Evolutionary conservation across 257 asterid species (phyloP).

Genomic region (Anisodus tanguticus): DNA sequence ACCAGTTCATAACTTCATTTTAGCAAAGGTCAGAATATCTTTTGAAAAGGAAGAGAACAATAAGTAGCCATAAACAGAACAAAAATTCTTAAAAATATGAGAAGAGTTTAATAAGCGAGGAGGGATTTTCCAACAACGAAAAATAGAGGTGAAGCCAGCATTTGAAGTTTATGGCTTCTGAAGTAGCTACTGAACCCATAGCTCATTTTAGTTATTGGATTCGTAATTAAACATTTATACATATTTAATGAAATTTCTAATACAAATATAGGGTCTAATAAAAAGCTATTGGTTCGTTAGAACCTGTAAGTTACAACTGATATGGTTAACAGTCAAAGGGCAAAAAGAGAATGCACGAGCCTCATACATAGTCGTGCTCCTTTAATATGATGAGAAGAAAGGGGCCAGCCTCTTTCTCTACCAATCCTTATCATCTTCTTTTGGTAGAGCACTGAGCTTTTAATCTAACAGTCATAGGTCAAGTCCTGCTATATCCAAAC

Average conservation of each 20-base stretch:
- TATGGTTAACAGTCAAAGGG: background rate
- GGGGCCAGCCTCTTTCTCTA: background rate
- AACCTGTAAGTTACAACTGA: no score
- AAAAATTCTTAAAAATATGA: background rate
- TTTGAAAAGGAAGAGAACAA: background rate
- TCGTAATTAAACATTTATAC: no score
- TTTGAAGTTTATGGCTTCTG: no score
- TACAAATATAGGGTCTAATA: no score
- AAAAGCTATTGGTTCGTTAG: no score
- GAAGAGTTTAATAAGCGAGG: background rate
- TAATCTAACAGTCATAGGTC: background rate
- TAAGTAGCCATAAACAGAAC: background rate
- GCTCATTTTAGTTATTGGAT: no score
- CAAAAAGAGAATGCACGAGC: no score
- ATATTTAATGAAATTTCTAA: no score
- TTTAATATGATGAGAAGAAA: background rate
- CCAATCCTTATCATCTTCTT: background rate
- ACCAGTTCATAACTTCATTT: background rate
- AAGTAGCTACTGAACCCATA: no score
- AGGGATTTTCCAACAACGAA: background rate
- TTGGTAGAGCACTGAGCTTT: background rate
- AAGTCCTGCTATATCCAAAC: background rate
- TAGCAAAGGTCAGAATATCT: background rate
- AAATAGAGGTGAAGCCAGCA: no score
- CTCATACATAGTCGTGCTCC: background rate